Percentiles rank a stretch among this genome's conserved stretches.
phyloP scores from a whole-genome alignment of 2,329 filamentous ascomycete genomes.

The Penicillium concentricum region DNA sequence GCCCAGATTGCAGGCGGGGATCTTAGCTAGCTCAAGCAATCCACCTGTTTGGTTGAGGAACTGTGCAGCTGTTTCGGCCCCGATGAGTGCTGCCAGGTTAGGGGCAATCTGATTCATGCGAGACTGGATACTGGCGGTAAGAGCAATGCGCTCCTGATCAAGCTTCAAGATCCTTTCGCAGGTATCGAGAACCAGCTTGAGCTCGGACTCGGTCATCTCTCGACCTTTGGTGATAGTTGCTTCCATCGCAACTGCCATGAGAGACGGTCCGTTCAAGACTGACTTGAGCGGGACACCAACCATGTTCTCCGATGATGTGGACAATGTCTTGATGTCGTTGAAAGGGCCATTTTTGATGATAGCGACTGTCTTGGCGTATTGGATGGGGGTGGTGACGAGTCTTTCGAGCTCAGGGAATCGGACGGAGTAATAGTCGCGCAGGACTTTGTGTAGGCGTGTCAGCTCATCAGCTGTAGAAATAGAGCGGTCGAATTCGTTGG shows the following conservation, averaged over 20 bases:
- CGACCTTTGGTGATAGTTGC: conserved; percentile 84
- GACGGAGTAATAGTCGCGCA: conserved; percentile 90
- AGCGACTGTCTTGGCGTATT: conserved; percentile 92
- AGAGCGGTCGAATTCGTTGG: conserved; percentile 81
- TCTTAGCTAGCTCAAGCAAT: conserved; percentile 82
- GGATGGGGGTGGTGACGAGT: conserved; percentile 84
- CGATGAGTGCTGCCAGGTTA: conserved; percentile 86
- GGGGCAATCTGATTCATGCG: conserved; percentile 96
- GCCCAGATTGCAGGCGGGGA: conserved; percentile 87
- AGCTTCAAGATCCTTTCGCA: conserved; percentile 88
- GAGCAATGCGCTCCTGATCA: conserved; percentile 78
- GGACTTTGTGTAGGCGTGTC: conserved; percentile 90
- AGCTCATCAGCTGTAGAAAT: conserved; percentile 93
- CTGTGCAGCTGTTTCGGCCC: conserved; percentile 89
- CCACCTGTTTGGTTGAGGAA: conserved; percentile 94
- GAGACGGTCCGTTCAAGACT: conserved; percentile 80
- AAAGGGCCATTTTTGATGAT: conserved; percentile 91
- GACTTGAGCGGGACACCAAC: conserved; percentile 72
- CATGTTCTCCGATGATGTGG: conserved; percentile 74
- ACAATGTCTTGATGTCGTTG: conserved; percentile 79
- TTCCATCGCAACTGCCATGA: conserved; percentile 96
- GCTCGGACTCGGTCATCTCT: conserved; percentile 71
- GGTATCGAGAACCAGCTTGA: conserved; percentile 70
- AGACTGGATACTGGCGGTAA: conserved; percentile 94
- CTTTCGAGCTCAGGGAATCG: conserved; percentile 91